phyloP scores from a whole-genome alignment of 257 asterid genomes.

The Solanum habrochaites region DNA sequence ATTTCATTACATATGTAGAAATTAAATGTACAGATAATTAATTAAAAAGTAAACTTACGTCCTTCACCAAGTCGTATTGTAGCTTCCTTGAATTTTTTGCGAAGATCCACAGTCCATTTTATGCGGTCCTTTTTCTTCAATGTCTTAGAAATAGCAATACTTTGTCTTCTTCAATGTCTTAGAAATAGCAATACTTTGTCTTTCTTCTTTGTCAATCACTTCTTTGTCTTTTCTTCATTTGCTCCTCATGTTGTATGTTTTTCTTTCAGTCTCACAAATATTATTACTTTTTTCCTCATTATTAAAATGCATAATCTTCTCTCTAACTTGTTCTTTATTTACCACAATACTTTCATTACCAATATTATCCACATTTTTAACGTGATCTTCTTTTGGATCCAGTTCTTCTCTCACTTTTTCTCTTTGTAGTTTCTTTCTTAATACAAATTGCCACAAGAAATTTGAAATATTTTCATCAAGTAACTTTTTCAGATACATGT shows the following conservation, averaged over 20 bases:
- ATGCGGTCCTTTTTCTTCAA: not conserved
- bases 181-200: not conserved
- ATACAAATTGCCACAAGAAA: not conserved
- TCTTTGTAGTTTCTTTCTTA: not conserved
- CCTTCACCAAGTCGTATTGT: not conserved
- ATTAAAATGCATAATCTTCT: not conserved
- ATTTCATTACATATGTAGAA: not conserved
- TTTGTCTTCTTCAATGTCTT: not conserved
- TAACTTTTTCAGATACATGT: no score
- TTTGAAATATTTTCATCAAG: not conserved
- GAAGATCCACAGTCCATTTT: not conserved
- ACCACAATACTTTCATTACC: not conserved
- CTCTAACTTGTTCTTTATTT: not conserved
- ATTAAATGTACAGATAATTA: no score
- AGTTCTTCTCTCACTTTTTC: not conserved
- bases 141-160: not conserved
- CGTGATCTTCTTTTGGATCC: not conserved
- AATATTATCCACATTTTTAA: not conserved
- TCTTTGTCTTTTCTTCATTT: no score
- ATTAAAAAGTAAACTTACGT: not conserved
- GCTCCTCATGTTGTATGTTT: not conserved
- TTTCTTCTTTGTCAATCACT: not conserved
- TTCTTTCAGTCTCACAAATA: not conserved
- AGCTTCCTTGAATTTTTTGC: not conserved
- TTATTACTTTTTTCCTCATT: not conserved